phyloP scores from a whole-genome alignment of 352 stramenopile genomes.

The Pythium myriotylum region DNA sequence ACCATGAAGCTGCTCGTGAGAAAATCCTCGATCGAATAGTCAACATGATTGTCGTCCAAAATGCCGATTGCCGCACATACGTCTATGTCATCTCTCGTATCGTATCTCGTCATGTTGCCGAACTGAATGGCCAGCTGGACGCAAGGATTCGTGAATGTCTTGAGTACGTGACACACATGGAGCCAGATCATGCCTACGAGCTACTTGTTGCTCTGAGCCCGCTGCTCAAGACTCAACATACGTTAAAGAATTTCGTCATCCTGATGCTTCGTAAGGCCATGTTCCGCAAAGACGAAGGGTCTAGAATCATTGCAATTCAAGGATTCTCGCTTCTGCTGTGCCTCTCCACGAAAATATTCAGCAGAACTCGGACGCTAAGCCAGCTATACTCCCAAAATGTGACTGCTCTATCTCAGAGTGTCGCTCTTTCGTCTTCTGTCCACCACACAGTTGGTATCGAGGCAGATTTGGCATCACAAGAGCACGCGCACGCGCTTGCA shows the following conservation, averaged over 20 bases:
- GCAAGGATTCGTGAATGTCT: constrained; percentile 48
- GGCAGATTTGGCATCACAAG: constrained; percentile 41
- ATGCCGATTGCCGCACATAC: constrained; percentile 27
- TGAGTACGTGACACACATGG: constrained; percentile 54
- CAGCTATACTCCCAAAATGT: constrained; percentile 61
- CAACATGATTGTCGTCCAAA: constrained; percentile 49
- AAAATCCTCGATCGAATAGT: constrained; percentile 46
- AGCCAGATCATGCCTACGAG: constrained; percentile 26
- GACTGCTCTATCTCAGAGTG: constrained; percentile 37
- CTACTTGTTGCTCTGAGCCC: constrained; percentile 43
- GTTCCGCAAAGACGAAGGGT: constrained; percentile 58
- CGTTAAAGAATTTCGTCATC: constrained; percentile 52
- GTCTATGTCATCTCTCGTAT: constrained; percentile 43
- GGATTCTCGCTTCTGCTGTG: constrained; percentile 47
- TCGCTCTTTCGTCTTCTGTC: constrained; percentile 4
- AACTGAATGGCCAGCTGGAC: constrained; percentile 37
- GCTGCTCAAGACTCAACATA: constrained; percentile 39
- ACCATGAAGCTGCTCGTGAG: constrained; percentile 34
- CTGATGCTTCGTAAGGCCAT: constrained; percentile 63
- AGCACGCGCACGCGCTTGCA: constrained; percentile 41
- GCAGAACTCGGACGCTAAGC: constrained; percentile 38
- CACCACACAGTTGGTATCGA: constrained; percentile 22
- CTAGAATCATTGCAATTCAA: constrained; percentile 51
- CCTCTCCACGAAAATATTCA: constrained; percentile 45
- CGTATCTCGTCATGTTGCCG: constrained; percentile 41